Base-by-base conservation (phyloP, 495 filamentous ascomycete genomes). In the Hypoxylon perforatum region DNA sequence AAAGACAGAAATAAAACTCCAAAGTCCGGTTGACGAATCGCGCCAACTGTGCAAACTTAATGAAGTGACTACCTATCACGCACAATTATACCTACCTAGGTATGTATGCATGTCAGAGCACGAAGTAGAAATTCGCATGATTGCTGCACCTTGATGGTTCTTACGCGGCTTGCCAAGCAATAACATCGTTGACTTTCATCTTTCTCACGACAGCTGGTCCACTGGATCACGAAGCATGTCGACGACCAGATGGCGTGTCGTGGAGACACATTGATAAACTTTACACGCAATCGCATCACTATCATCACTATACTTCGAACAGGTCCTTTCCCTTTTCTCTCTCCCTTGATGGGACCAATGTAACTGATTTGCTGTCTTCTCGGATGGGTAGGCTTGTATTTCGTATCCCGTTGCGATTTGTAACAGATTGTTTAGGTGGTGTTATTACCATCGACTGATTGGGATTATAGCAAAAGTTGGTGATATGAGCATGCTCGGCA, bases 151-250 rank as follows among this genome's bases (percentile, higher is more conserved):
- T 59, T 63, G 15, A 18, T 17, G 8, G 50, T 50, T 61, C 45
- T 64, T 59, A 64, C 60, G 61, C 61, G 56, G 61, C 60, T 61
- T 61, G 15, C 50, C 39, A 17, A 22, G n/a, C n/a, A n/a, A 63
- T 60, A 41, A n/a, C 1, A 3, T 5, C 38, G 38, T n/a, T 11
- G 39, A 49, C 17, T 49, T 23, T 35, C 36, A 36, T 51, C 45
- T 28, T 35, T 51, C 23, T 39, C 49, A 47, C 51, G 50, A 35
- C 17, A 50, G 57, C 48, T 14, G 41, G 41, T 44, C 41, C 15
- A 19, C 41, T 17, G 7, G 38, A 41, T n/a, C 38, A 41, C 65
- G 35, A 55, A 48, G 33, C 19, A 59, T 39, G 33, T 30, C 35
- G 53, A 47, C 46, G 41, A 47, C 25, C 33, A 23, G 42, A 41